Percentiles rank a stretch among this genome's conserved stretches.
Evolutionary conservation across 2,329 filamentous ascomycete species (phyloP).

Genomic region (Fusarium pseudocircinatum): DNA sequence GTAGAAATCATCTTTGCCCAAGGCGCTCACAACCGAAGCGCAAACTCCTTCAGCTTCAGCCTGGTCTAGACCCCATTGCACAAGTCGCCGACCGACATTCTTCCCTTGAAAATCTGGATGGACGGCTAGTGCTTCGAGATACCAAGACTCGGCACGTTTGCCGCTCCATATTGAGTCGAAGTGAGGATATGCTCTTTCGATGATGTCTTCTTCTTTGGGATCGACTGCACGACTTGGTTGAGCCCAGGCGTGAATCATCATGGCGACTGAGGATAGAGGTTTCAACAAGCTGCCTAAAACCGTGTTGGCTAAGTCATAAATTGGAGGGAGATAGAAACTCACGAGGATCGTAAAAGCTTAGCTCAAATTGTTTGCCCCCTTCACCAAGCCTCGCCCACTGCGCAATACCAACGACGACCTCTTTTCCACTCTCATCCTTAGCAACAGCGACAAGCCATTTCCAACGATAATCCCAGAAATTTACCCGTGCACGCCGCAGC

Average conservation of each 20-base stretch:
- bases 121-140: conserved; percentile 50
- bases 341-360: conserved; percentile 23
- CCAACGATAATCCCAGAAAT: conserved; percentile 44
- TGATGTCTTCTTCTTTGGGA: conserved; percentile 16
- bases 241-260: conserved; percentile 13
- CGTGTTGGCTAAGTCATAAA: accelerated
- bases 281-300: conserved; percentile 27
- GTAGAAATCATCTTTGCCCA: conserved; percentile 53
- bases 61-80: conserved; percentile 53
- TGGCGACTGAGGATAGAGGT: conserved; percentile 22
- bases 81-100: conserved; percentile 50
- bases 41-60: conserved; percentile 50
- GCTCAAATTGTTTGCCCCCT: conserved; percentile 18
- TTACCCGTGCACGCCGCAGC: conserved; percentile 40
- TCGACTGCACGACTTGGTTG: conserved; percentile 24
- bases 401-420: conserved; percentile 24
- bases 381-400: conserved; percentile 37
- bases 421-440: conserved; percentile 20
- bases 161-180: conserved; percentile 33
- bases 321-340: accelerated
- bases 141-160: conserved; percentile 45
- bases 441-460: conserved; percentile 43
- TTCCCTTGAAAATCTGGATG: conserved; percentile 52
- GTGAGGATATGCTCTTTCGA: conserved; percentile 28
- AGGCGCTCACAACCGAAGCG: conserved; percentile 51